Evolutionary conservation across 257 asterid species (phyloP).

Genomic region (Penstemon newberryi): DNA sequence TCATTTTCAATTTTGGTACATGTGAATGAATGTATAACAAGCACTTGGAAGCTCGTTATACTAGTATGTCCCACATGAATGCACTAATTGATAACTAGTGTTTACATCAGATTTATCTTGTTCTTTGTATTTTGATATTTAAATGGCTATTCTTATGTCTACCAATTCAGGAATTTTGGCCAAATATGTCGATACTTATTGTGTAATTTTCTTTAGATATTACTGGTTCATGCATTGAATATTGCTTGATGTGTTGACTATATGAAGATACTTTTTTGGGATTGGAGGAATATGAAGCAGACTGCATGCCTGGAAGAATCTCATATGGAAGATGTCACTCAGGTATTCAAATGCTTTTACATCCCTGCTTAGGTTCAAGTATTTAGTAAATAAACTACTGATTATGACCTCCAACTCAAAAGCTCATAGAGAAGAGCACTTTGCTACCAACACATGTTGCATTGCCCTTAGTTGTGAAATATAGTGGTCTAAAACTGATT

Average conservation of each 20-base stretch:
- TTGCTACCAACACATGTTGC: neutral
- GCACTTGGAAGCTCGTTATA: constrained; percentile 17
- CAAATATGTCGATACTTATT: neutral
- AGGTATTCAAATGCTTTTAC: constrained; percentile 47
- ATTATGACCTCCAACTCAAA: neutral
- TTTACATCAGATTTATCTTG: too few species aligned
- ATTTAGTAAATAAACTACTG: constrained; percentile 2
- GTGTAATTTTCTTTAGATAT: constrained; percentile 1
- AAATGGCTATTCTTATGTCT: neutral
- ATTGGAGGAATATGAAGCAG: constrained; percentile 81
- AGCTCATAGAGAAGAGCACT: neutral
- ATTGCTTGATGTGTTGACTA: neutral
- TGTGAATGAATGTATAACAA: neutral
- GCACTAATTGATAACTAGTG: neutral
- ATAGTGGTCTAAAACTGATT: neutral
- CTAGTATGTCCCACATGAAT: neutral
- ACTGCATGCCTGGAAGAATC: constrained; percentile 83
- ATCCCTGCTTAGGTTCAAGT: constrained; percentile 8
- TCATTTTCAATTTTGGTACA: neutral
- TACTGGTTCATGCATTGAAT: neutral
- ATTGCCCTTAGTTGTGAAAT: neutral
- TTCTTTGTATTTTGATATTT: neutral
- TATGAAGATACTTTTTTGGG: constrained; percentile 77
- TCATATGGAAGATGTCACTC: constrained; percentile 93
- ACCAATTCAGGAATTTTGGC: neutral